A percentile compares a stretch with the other conserved stretches of the same genome.
Evolutionary conservation across 2,329 filamentous ascomycete species (phyloP).

Genomic region (Pseudocercospora fuligena): DNA sequence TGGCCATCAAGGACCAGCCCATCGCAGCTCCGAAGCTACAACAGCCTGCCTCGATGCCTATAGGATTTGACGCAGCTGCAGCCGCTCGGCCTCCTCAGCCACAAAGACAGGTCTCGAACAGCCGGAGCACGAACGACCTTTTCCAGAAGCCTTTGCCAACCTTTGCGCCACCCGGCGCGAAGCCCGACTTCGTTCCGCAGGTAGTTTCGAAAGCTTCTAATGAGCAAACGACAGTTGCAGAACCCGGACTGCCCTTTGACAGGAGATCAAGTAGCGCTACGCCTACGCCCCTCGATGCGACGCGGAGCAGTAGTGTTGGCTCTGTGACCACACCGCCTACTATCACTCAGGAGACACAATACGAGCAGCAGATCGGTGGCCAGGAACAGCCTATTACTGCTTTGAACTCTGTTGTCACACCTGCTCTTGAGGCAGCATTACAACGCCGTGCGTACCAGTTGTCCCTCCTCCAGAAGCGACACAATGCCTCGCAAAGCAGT

Average conservation of each 20-base stretch:
- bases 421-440: slow-evolving; percentile 87
- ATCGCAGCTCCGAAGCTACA: slow-evolving; percentile 33
- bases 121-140: slow-evolving; percentile 33
- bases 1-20: slow-evolving; percentile 40
- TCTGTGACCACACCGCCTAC: slow-evolving; percentile 1
- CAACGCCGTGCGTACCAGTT: slow-evolving; percentile 72
- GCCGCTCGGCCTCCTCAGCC: slow-evolving; percentile 19
- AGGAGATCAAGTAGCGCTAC: background rate
- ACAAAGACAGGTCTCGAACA: slow-evolving; percentile 13
- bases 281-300: slow-evolving; percentile 11
- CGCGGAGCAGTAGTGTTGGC: slow-evolving; percentile 7
- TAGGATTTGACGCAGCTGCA: slow-evolving; percentile 15
- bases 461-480: slow-evolving; percentile 57
- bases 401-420: slow-evolving; percentile 87
- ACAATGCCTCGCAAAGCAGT: slow-evolving; percentile 30
- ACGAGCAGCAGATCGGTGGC: slow-evolving; percentile 19
- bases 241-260: slow-evolving; percentile 15
- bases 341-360: background rate
- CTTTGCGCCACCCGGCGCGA: slow-evolving; percentile 32
- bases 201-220: background rate
- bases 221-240: slow-evolving; percentile 6
- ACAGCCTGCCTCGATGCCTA: slow-evolving; percentile 16
- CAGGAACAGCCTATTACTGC: slow-evolving; percentile 71
- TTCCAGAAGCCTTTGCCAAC: slow-evolving; percentile 42
- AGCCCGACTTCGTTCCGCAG: slow-evolving; percentile 9